Conservation (phyloP, 106 monocot genomes). For the Agapanthus africanus region DNA sequence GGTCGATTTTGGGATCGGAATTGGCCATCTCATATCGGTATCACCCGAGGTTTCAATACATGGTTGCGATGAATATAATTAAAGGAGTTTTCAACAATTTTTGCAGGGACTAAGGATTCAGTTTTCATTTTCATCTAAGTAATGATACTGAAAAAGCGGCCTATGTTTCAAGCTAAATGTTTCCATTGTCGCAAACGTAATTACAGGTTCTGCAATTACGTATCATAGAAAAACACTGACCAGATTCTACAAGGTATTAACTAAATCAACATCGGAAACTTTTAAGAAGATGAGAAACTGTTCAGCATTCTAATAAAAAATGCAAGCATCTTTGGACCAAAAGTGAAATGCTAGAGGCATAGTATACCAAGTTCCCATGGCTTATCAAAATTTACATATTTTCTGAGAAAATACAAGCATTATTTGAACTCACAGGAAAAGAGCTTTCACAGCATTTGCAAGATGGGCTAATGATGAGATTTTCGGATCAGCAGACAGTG, state of each 20-base stretch:
- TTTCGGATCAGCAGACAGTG: conserved; percentile 35
- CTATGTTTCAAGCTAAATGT: background rate
- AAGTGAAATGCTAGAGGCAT: background rate
- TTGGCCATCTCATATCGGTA: no score
- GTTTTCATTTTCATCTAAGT: background rate
- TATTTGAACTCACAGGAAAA: conserved; percentile 63
- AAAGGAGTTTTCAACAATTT: background rate
- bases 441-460: conserved; percentile 47
- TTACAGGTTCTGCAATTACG: background rate
- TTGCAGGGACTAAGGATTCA: background rate
- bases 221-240: background rate
- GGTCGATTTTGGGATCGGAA: no score
- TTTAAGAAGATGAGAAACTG: no score
- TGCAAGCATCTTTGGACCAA: no score
- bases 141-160: background rate
- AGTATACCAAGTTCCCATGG: background rate
- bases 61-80: no score
- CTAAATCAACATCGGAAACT: background rate
- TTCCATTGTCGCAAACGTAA: background rate
- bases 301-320: background rate
- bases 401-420: no score
- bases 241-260: background rate
- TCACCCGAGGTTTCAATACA: no score
- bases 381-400: background rate
- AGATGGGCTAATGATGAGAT: conserved; percentile 47